Evolutionary conservation across 2,329 filamentous ascomycete species (phyloP).

Genomic region (Aureobasidium sp.): DNA sequence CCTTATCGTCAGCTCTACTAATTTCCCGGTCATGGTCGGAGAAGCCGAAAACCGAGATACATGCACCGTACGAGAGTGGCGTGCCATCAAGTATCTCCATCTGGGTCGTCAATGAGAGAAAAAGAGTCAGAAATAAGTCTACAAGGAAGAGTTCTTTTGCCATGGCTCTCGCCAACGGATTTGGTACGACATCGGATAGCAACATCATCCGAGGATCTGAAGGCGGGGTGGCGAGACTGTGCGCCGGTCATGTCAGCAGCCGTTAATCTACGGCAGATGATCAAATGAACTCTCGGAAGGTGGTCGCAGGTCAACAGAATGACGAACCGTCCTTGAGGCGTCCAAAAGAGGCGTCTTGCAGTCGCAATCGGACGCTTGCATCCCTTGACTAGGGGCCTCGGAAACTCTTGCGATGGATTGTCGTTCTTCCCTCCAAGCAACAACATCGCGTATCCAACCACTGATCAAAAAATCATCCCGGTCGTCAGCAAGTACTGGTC

Average conservation of each 20-base stretch:
- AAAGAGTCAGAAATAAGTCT: background rate
- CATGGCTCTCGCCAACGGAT: background rate
- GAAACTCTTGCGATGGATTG: conserved; percentile 15
- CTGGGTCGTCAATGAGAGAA: background rate
- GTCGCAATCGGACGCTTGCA: conserved; percentile 6
- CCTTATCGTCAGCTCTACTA: background rate
- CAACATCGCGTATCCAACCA: background rate
- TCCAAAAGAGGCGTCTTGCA: conserved; percentile 19
- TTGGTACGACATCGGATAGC: conserved; percentile 13
- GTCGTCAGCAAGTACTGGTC: conserved; percentile 8
- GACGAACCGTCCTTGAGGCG: conserved; percentile 5
- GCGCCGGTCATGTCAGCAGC: conserved; percentile 17
- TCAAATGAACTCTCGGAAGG: background rate
- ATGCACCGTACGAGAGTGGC: background rate
- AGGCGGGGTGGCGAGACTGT: conserved; percentile 16
- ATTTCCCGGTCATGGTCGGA: background rate
- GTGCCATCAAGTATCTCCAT: background rate
- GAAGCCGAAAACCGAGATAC: too few relatives aligned
- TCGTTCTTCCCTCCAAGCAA: background rate
- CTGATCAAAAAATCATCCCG: conserved; percentile 2
- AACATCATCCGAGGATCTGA: conserved; percentile 6
- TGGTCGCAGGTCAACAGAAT: conserved; percentile 6
- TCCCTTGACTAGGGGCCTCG: conserved; percentile 1
- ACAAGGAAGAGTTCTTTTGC: background rate
- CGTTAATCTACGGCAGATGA: conserved; percentile 2